Conservation (phyloP, 495 filamentous ascomycete species). For the Hypoxylon fuscum region DNA sequence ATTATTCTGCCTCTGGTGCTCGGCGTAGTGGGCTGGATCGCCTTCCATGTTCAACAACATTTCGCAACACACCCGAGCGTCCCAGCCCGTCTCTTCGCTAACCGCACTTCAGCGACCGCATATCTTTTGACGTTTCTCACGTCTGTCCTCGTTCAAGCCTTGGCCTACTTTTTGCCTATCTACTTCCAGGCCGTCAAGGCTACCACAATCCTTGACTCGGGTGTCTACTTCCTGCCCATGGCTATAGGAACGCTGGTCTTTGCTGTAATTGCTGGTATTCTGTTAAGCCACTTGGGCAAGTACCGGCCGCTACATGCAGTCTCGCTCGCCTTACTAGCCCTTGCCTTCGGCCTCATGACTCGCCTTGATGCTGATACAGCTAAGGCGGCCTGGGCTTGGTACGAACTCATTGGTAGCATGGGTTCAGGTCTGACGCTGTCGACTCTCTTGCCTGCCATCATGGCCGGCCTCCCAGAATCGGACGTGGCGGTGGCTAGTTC, state of each 20-base stretch:
- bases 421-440: slow-evolving; percentile 38
- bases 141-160: too few species aligned
- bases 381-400: slow-evolving; percentile 40
- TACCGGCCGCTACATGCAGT: slow-evolving; percentile 51
- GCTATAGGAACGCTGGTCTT: slow-evolving; percentile 1
- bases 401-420: slow-evolving; percentile 24
- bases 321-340: slow-evolving; percentile 42
- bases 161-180: too few species aligned
- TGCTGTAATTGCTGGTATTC: slow-evolving; percentile 38
- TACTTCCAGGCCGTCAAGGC: too few species aligned
- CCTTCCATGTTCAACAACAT: too few species aligned
- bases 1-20: neutral
- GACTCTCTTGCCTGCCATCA: slow-evolving; percentile 42
- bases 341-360: slow-evolving; percentile 53
- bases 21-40: neutral
- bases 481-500: slow-evolving; percentile 48
- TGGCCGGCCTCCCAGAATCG: slow-evolving; percentile 39
- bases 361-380: slow-evolving; percentile 38
- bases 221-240: slow-evolving; percentile 19
- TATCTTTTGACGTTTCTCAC: too few species aligned
- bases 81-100: too few species aligned
- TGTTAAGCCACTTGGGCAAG: slow-evolving; percentile 48
- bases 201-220: slow-evolving; percentile 2
- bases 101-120: too few species aligned
- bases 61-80: too few species aligned